These are phyloP conservation scores for Cornus suecica DNA, from an alignment of 148 eudicot genomes.

Conservation along the genomic window DNA sequence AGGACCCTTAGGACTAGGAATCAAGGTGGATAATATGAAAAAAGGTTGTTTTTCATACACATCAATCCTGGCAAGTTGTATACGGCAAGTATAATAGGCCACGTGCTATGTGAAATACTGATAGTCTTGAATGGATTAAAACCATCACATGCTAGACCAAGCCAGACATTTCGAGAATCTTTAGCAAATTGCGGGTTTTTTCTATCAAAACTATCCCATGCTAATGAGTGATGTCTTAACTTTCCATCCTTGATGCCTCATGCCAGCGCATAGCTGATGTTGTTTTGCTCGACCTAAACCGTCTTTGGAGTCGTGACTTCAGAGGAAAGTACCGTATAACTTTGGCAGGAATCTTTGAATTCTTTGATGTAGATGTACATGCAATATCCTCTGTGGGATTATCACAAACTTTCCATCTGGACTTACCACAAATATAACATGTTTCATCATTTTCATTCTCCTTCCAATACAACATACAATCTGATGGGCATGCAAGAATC, in stretches of 20 bases:
- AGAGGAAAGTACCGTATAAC: conserved; percentile 8
- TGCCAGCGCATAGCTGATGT: conserved; percentile 15
- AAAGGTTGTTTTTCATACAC: not conserved
- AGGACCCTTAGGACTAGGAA: conserved; percentile 20
- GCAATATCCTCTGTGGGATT: not conserved
- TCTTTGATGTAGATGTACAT: not conserved
- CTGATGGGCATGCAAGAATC: conserved; percentile 1
- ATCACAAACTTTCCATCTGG: too few relatives aligned
- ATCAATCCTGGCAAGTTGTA: conserved; percentile 17
- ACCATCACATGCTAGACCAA: conserved; percentile 20
- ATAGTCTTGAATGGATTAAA: conserved; percentile 14
- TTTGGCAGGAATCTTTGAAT: conserved; percentile 9
- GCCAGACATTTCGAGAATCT: conserved; percentile 18
- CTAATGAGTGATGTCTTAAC: not conserved
- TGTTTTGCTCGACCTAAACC: conserved; percentile 19
- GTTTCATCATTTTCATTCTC: too few relatives aligned
- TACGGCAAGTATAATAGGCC: conserved; percentile 1
- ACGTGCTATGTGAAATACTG: conserved; percentile 18
- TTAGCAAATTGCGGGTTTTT: conserved; percentile 1
- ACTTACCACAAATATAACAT: too few relatives aligned
- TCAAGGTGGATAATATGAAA: conserved; percentile 12
- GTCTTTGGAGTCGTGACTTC: conserved; percentile 6
- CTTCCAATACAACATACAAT: too few relatives aligned
- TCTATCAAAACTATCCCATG: conserved; percentile 19
- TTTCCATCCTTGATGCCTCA: not conserved